These are phyloP conservation scores for Monosporozyma servazzii DNA, from an alignment of 805 yeast genomes.

Conservation along the genomic window DNA sequence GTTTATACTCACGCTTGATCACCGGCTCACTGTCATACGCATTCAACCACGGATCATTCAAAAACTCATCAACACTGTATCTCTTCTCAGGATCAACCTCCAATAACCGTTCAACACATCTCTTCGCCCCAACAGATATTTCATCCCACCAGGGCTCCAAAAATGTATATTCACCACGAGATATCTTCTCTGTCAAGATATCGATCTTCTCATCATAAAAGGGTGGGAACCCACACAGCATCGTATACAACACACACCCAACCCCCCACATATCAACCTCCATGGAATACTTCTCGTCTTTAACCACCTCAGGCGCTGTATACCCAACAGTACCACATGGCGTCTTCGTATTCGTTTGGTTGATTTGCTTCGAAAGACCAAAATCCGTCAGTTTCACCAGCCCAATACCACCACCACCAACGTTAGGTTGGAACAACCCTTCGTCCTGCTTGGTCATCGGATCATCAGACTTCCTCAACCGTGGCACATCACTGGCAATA, in stretches of 20 bases:
- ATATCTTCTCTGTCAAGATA: slow-evolving; percentile 57
- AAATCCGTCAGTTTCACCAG: slow-evolving; percentile 87
- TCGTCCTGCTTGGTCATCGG: slow-evolving; percentile 66
- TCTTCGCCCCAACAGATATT: slow-evolving; percentile 60
- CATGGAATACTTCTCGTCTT: slow-evolving; percentile 85
- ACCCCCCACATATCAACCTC: slow-evolving; percentile 98
- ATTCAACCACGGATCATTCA: slow-evolving; percentile 62
- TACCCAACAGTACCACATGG: slow-evolving; percentile 99
- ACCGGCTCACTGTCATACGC: slow-evolving; percentile 12
- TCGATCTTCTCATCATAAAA: slow-evolving; percentile 71
- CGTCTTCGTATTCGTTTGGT: slow-evolving; percentile 83
- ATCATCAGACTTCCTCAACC: slow-evolving; percentile 58
- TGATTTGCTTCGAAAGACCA: slow-evolving; percentile 84
- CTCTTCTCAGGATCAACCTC: slow-evolving; percentile 62
- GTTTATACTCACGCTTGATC: not conserved
- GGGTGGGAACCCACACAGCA: slow-evolving; percentile 96
- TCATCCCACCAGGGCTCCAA: slow-evolving; percentile 87
- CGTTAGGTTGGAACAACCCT: slow-evolving; percentile 68
- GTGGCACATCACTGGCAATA: slow-evolving; percentile 32
- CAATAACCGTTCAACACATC: slow-evolving; percentile 54
- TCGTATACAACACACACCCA: slow-evolving; percentile 90
- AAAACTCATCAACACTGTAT: slow-evolving; percentile 57
- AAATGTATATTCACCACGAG: slow-evolving; percentile 65
- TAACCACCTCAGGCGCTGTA: slow-evolving; percentile 96
- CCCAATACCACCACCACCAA: slow-evolving; percentile 94